These are phyloP conservation scores for Colletotrichum tropicicola DNA, from an alignment of 2,329 filamentous ascomycete species.

Conservation along the genomic window DNA sequence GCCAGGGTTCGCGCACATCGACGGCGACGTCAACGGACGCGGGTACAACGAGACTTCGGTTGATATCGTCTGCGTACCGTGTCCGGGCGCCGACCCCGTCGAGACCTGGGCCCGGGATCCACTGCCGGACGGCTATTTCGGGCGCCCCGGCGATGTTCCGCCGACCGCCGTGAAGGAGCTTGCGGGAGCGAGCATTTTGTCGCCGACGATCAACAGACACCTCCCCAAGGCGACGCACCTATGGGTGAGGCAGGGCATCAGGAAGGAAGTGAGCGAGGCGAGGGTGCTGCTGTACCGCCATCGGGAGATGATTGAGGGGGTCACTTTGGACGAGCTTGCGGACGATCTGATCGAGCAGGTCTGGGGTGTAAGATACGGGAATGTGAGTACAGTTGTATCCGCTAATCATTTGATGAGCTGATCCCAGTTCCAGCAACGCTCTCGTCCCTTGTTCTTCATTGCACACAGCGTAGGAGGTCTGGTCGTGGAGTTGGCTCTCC, in stretches of 20 bases:
- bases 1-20: slow-evolving; percentile 51
- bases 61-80: slow-evolving; percentile 63
- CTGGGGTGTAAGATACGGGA: slow-evolving; percentile 40
- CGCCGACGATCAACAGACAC: slow-evolving; percentile 13
- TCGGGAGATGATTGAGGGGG: slow-evolving; percentile 49
- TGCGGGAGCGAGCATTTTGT: slow-evolving; percentile 33
- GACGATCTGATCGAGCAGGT: slow-evolving; percentile 57
- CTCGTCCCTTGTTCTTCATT: slow-evolving; percentile 66
- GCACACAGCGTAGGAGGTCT: slow-evolving; percentile 70
- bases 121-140: slow-evolving; percentile 56
- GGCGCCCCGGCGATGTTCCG: slow-evolving; percentile 37
- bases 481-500: slow-evolving; percentile 65
- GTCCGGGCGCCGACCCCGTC: slow-evolving; percentile 61
- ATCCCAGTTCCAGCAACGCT: slow-evolving; percentile 33
- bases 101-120: slow-evolving; percentile 62
- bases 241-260: slow-evolving; percentile 63
- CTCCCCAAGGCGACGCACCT: slow-evolving; percentile 46
- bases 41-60: slow-evolving; percentile 63
- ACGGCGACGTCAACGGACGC: slow-evolving; percentile 50
- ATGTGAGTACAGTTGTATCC: slow-evolving; percentile 31
- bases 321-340: slow-evolving; percentile 54
- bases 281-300: slow-evolving; percentile 63
- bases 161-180: slow-evolving; percentile 38
- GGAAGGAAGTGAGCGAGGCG: slow-evolving; percentile 55
- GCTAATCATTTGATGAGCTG: neutral